phyloP scores from a whole-genome alignment of 495 filamentous ascomycete species.

The Bacidia rubella region DNA sequence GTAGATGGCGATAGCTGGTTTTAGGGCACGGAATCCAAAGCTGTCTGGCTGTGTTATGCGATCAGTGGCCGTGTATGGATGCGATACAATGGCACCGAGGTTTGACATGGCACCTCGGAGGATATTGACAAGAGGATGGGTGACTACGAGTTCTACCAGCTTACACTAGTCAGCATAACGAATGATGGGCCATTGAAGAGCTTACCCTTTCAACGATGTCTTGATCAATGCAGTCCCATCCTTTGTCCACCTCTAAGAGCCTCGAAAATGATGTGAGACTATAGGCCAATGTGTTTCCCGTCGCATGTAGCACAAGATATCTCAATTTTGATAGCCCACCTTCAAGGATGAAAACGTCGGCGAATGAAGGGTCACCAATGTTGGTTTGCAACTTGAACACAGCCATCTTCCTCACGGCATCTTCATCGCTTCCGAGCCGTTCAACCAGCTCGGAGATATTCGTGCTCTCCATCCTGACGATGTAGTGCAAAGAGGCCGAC shows the following conservation, averaged over 20 bases:
- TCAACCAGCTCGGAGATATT: conserved; percentile 54
- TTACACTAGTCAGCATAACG: conserved; percentile 24
- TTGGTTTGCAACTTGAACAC: conserved; percentile 92
- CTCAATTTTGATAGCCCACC: conserved; percentile 73
- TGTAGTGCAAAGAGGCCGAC: not conserved
- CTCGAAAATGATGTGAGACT: conserved; percentile 75
- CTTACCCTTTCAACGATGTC: conserved; percentile 56
- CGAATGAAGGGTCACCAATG: conserved; percentile 93
- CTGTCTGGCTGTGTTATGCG: conserved; percentile 33
- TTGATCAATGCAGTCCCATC: conserved; percentile 70
- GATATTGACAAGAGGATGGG: conserved; percentile 93
- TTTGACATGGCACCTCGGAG: conserved; percentile 94
- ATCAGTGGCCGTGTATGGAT: conserved; percentile 44
- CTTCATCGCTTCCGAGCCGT: conserved; percentile 60
- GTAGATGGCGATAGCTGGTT: conserved; percentile 79
- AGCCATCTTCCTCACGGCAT: conserved; percentile 95
- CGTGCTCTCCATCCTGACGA: conserved; percentile 36
- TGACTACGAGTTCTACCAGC: conserved; percentile 88
- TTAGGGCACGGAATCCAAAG: conserved; percentile 80
- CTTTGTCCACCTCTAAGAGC: conserved; percentile 89
- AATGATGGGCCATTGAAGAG: not conserved
- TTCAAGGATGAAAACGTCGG: conserved; percentile 84
- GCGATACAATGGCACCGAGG: conserved; percentile 79
- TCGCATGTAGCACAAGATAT: conserved; percentile 66
- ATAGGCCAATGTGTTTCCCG: conserved; percentile 91